These are phyloP conservation scores for Elaeis guineensis DNA, from an alignment of 176 grass and related monocot species.

Conservation along the genomic window DNA sequence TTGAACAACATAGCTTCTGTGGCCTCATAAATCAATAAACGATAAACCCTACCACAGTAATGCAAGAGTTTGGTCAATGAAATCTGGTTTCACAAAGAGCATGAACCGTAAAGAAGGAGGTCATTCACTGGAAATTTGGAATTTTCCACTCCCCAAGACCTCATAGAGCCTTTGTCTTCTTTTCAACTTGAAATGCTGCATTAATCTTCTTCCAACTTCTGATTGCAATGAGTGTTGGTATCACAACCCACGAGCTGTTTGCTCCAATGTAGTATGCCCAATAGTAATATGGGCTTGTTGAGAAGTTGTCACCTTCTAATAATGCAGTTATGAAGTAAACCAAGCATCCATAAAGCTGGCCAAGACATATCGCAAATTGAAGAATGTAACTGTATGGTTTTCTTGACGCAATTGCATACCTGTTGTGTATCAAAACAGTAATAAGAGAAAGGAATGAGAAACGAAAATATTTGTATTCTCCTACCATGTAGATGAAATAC, in stretches of 20 bases:
- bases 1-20: too few species aligned
- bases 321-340: conserved; percentile 80
- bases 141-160: too few species aligned
- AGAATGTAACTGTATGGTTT: conserved; percentile 77
- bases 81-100: too few species aligned
- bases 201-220: conserved; percentile 73
- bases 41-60: too few species aligned
- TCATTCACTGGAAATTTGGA: too few species aligned
- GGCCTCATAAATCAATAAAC: too few species aligned
- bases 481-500: too few species aligned
- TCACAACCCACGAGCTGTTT: conserved; percentile 70
- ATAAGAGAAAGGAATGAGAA: too few species aligned
- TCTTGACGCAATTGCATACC: conserved; percentile 58
- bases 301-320: conserved; percentile 77
- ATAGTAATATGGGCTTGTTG: conserved; percentile 48
- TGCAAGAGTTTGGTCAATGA: too few species aligned
- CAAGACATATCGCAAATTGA: conserved; percentile 52
- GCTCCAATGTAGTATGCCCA: conserved; percentile 76
- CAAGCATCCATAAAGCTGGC: conserved; percentile 66
- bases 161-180: conserved; percentile 54
- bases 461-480: too few species aligned
- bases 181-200: conserved; percentile 33
- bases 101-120: too few species aligned
- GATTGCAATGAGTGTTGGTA: conserved; percentile 44
- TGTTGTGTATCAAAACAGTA: conserved; percentile 14